Base-by-base conservation (phyloP, 495 filamentous ascomycete species). In the Neurospora cerealis region DNA sequence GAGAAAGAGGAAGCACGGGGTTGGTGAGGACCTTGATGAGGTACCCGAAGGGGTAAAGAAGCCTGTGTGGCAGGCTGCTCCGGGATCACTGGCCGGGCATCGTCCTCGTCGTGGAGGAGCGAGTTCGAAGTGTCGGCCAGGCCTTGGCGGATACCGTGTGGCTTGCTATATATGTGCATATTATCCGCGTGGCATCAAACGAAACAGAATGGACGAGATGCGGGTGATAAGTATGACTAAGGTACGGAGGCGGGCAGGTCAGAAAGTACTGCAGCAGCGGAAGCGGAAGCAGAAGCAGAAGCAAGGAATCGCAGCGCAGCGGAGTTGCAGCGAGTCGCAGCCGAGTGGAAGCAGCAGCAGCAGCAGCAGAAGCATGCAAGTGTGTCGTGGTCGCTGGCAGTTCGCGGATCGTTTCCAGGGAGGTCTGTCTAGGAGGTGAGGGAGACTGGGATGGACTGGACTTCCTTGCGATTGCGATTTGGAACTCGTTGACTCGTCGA, bases 111-210 rank as follows among this genome's bases (percentile, higher is more conserved):
- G 70, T 34, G 71, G 72, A 74, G 73, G 28, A 66, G 54, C 28
- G 54, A 66, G 54, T 66, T 66, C 28, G 28, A 34, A 66, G 54
- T 34, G 54, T 19, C 54, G 54, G 54, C 54, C 54, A 17, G 32
- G 32, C 54, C 54, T 66, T 34, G 75, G 75, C 73, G 73, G 69
- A 62, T 69, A 76, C 54, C 72, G 70, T 73, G 75, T 60, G 77
- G 75, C 71, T 76, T 79, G 77, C 75, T 77, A 74, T 78, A 81
- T 79, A 80, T 78, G 78, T 77, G 75, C 74, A 80, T 66, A 34
- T 34, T 66, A 66, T 66, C 54, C 54, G 54, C 54, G 54, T 77
- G 77, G 72, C 69, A 75, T 70, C 71, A 72, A 76, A 19, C 28
- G 32, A 66, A 66, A 34, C 54, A 66, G 28, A 19, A 72, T 72